Evolutionary conservation across 169 alveolate genomes (phyloP).

Genomic region (Cryptosporidium viatorum): DNA sequence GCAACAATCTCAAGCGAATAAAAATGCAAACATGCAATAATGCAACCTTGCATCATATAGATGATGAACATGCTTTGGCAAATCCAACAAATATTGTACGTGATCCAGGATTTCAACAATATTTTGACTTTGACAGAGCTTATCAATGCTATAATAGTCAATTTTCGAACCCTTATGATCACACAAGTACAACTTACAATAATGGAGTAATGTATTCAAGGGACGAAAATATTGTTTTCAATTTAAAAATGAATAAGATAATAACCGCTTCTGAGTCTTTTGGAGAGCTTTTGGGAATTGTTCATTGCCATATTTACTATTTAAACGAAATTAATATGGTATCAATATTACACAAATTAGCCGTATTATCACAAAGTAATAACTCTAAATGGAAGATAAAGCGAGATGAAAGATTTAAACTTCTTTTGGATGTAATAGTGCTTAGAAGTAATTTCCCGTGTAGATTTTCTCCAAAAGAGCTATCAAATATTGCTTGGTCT

Average conservation of each 20-base stretch:
- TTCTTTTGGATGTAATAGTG: constrained; percentile 15
- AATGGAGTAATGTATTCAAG: constrained; percentile 9
- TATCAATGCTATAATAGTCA: neutral
- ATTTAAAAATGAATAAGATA: constrained; percentile 33
- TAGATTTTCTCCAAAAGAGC: constrained; percentile 57
- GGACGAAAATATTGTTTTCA: neutral
- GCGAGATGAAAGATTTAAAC: constrained; percentile 45
- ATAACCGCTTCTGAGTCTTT: constrained; percentile 11
- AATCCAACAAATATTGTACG: neutral
- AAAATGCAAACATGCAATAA: constrained; percentile 20
- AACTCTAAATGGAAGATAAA: neutral
- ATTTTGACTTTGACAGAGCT: neutral
- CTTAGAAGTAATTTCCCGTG: constrained; percentile 12
- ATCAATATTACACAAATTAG: constrained; percentile 37
- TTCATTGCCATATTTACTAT: constrained; percentile 1
- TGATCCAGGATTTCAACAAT: neutral
- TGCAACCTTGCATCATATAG: neutral
- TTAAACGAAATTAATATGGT: constrained; percentile 65
- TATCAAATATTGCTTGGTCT: constrained; percentile 51
- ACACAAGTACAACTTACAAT: neutral
- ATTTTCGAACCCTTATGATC: neutral
- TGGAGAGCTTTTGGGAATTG: constrained; percentile 2
- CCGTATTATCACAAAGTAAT: neutral
- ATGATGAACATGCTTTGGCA: neutral
- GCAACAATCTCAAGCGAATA: neutral